A percentile compares a stretch with the other conserved stretches of the same genome.
Conservation (phyloP, 371 early-diverging fungal genomes). For the Umbelopsis sp. region DNA sequence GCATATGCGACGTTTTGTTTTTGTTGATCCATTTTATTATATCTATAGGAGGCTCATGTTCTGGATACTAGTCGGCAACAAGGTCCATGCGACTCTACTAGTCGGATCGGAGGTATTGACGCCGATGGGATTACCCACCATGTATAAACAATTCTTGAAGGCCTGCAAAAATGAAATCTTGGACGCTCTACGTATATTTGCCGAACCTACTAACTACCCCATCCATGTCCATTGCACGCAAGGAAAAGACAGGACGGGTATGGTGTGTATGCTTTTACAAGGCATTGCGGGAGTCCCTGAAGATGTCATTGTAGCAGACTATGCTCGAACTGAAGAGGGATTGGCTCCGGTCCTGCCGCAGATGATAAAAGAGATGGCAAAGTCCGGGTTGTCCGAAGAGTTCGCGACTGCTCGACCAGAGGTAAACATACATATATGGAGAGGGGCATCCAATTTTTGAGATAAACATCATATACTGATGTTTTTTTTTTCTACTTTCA, state of each 20-base stretch:
- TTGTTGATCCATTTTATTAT: not conserved
- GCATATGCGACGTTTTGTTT: not conserved
- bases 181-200: slow-evolving; percentile 55
- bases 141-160: slow-evolving; percentile 62
- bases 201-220: slow-evolving; percentile 63
- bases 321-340: slow-evolving; percentile 59
- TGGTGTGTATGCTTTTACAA: slow-evolving; percentile 63
- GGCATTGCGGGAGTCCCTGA: slow-evolving; percentile 62
- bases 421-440: slow-evolving; percentile 25
- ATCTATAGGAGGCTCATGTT: slow-evolving; percentile 29
- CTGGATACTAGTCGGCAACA: slow-evolving; percentile 37
- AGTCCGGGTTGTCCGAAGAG: slow-evolving; percentile 53
- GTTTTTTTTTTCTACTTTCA: slow-evolving; percentile 1
- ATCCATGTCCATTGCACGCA: slow-evolving; percentile 80
- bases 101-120: slow-evolving; percentile 54
- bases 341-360: slow-evolving; percentile 48
- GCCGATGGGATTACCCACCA: slow-evolving; percentile 59
- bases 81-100: slow-evolving; percentile 47
- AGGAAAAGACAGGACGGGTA: slow-evolving; percentile 81
- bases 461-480: no score
- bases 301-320: slow-evolving; percentile 66
- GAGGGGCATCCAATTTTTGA: no score
- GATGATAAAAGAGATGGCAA: slow-evolving; percentile 55
- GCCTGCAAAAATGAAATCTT: slow-evolving; percentile 58
- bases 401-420: slow-evolving; percentile 62